Evolutionary conservation across 2,329 filamentous ascomycete genomes (phyloP), one percentile per base, ranked within the genome.

Genomic region (Thelonectria discophora): DNA sequence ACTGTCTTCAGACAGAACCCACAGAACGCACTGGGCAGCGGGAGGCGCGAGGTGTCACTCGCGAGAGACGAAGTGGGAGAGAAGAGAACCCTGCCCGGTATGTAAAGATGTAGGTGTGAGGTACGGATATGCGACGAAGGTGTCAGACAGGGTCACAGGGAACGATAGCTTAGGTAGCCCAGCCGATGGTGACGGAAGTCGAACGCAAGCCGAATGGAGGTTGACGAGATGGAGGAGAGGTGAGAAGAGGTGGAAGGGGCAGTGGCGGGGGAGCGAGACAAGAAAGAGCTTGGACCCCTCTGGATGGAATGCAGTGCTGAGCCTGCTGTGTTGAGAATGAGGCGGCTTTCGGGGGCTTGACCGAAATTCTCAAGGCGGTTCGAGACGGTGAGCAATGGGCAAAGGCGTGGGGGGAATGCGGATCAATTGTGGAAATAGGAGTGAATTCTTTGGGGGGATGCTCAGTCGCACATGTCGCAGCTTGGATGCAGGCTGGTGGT

Each of bases 241-340:
- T 43, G 42, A 49, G 55, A 56, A 52, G 50, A 42, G 48, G 30
- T 27, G 48, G 50, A 34, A 42, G 37, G 53, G 65, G 62, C 68
- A 69, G 69, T 70, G 67, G 69, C 65, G 67, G 45, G 45, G 45
- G 34, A 37, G 15, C 3, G 34, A 8, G 12, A 27, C n/a, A 42
- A 42, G 63, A 68, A 56, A 71, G 66, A 71, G 69, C 69, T 71
- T 68, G 60, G 64, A 65, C 61, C 61, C 24, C 20, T 27, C 45
- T 10, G 20, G 10, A 27, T 68, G 65, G 69, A 71, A 71, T 71
- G 69, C 67, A 58, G 57, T 55, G 60, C 40, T 55, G 43, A 50
- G 51, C 47, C 37, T 37, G 34, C 43, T 30, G 21, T 34, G 39
- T 15, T 15, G 37, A 48, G 47, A 30, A 55, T 20, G 20, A 51